Evolutionary conservation across 2,329 filamentous ascomycete genomes (phyloP), one percentile per base, ranked within the genome.

Genomic region (Verticillium isaacii): DNA sequence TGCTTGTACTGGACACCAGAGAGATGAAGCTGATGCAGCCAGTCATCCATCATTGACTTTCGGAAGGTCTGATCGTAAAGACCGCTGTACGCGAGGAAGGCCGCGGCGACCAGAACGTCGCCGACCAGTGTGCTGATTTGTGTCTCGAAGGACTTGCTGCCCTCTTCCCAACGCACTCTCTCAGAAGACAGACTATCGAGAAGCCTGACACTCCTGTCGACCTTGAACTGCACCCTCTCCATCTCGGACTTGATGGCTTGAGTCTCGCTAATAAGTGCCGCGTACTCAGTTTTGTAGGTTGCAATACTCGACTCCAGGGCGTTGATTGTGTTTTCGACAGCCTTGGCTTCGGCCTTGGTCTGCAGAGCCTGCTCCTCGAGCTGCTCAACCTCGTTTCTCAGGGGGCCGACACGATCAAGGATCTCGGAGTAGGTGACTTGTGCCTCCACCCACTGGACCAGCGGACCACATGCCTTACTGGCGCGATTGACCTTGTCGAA

Each of bases 391-490:
- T 99, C 95, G 58, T 94, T 90, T 72, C 94, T 90, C 61, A 99
- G 81, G 29, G 95, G 95, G 2, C 94, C 96, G 63, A 99, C 93
- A 41, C 92, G 88, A 72, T 98, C 93, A 65, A 99, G 80, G 69
- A 99, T 99, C 67, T 95, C 93, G n/a, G 94, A 97, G 76, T 97
- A 99, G 71, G 91, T 93, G 72, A 99, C 95, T 77, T 99, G 95
- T 23, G 95, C 96, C 74, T 92, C 85, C 3, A 97, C 94, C 95
- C 95, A 99, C 73, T 97, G 93, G 19, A 99, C 94, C 15, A 99
- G 84, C 32, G 95, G 96, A 70, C 95, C 96, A 75, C 95, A 99
- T 56, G 95, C 95, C 79, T 95, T 97, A 78, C 91, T 96, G 64
- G 95, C 95, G 69, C 93, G 92, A 76, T 97, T 96, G 75, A 97